phyloP scores from a whole-genome alignment of 2,329 filamentous ascomycete genomes.

The Chaetomium globosum region DNA sequence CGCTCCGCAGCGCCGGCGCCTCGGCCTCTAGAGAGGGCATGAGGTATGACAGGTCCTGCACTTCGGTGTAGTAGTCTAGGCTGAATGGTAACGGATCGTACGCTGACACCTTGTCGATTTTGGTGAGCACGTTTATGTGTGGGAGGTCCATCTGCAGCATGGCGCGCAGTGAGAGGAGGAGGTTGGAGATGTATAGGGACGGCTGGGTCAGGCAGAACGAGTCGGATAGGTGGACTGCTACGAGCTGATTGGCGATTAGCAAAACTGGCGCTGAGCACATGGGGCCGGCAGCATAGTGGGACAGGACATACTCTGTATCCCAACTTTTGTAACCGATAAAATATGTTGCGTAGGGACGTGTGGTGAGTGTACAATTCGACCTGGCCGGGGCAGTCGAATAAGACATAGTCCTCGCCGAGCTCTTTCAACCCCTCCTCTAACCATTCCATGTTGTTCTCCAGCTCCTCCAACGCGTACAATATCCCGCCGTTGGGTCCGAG shows the following conservation, averaged over 20 bases:
- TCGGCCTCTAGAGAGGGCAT: conserved; percentile 80
- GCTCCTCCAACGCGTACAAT: conserved; percentile 89
- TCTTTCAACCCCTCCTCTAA: conserved; percentile 77
- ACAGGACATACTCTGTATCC: conserved; percentile 76
- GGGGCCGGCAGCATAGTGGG: not conserved
- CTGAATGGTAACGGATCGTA: conserved; percentile 92
- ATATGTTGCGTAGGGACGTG: conserved; percentile 85
- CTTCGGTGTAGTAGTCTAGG: conserved; percentile 95
- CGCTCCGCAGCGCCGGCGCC: conserved; percentile 66
- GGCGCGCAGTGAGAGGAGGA: conserved; percentile 87
- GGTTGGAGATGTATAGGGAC: conserved; percentile 90
- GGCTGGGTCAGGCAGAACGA: conserved; percentile 91
- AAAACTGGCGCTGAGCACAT: too few relatives aligned
- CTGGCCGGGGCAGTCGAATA: conserved; percentile 96
- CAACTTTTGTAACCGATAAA: conserved; percentile 85
- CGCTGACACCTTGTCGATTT: conserved; percentile 89
- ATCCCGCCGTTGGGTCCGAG: conserved; percentile 92
- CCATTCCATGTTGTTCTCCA: conserved; percentile 94
- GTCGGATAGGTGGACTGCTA: conserved; percentile 90
- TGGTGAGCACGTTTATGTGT: conserved; percentile 93
- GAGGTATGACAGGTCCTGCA: conserved; percentile 86
- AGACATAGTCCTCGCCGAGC: conserved; percentile 84
- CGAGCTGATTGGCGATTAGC: conserved; percentile 64
- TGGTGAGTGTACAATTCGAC: conserved; percentile 98
- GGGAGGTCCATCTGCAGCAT: conserved; percentile 99